These are phyloP conservation scores for Toxoplasma gondii DNA, from an alignment of 169 alveolate genomes.

Conservation along the genomic window DNA sequence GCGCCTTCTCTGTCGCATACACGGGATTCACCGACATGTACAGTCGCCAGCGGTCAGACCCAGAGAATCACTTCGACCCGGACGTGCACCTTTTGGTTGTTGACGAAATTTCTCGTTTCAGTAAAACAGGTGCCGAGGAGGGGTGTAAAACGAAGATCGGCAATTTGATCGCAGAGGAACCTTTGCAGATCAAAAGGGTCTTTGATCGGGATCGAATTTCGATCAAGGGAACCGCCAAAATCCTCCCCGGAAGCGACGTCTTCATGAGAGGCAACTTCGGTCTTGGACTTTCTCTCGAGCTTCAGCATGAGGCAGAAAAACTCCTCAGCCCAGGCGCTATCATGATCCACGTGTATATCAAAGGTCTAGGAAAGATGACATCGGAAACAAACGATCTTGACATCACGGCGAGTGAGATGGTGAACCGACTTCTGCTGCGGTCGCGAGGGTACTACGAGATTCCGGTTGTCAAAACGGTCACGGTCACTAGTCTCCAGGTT, in stretches of 20 bases:
- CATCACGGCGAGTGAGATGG: constrained; percentile 65
- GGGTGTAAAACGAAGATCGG: constrained; percentile 53
- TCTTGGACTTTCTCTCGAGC: constrained; percentile 55
- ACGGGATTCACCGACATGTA: constrained; percentile 63
- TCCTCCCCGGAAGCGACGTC: constrained; percentile 52
- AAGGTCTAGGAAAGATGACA: constrained; percentile 36
- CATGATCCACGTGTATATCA: constrained; percentile 53
- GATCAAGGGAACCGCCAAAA: constrained; percentile 57
- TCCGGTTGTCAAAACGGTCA: constrained; percentile 52
- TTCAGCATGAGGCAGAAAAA: constrained; percentile 54
- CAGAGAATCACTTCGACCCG: constrained; percentile 46
- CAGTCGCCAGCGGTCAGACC: constrained; percentile 34
- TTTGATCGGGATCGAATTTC: constrained; percentile 43
- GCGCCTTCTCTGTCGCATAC: constrained; percentile 57
- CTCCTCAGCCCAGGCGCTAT: constrained; percentile 49
- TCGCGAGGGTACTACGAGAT: constrained; percentile 57
- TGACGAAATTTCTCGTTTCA: constrained; percentile 45
- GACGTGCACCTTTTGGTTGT: constrained; percentile 60
- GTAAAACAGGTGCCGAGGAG: constrained; percentile 49
- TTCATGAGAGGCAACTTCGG: constrained; percentile 59
- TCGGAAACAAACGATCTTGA: constrained; percentile 55
- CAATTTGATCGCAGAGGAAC: constrained; percentile 58
- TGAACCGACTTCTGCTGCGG: constrained; percentile 47
- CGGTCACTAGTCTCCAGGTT: constrained; percentile 22
- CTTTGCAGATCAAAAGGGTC: constrained; percentile 49